These are phyloP conservation scores for Plasmodium knowlesi DNA, from an alignment of 169 alveolate species.

Conservation along the genomic window DNA sequence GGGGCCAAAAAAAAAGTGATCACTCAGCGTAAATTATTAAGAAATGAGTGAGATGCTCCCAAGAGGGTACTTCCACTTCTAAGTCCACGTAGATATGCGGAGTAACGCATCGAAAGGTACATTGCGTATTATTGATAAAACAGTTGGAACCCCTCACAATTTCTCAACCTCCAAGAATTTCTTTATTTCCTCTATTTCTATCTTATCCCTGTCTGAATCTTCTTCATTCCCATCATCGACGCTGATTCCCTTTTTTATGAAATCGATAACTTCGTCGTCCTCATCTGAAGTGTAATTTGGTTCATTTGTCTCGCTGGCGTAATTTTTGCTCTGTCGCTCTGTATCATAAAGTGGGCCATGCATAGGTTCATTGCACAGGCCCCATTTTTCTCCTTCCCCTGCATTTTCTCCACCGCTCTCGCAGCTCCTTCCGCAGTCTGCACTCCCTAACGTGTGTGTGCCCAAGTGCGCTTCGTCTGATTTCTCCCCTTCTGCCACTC, in stretches of 20 bases:
- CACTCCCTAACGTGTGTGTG: background rate
- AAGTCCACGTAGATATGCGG: background rate
- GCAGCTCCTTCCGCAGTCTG: background rate
- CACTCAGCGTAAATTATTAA: background rate
- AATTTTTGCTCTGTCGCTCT: background rate
- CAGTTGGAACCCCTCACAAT: background rate
- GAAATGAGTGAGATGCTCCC: background rate
- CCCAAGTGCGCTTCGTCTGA: background rate
- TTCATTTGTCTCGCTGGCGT: background rate
- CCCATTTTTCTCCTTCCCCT: background rate
- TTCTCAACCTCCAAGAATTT: constrained; percentile 5
- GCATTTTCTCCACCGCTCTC: background rate
- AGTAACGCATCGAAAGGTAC: background rate
- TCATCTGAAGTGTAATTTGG: constrained; percentile 44
- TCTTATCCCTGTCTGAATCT: background rate
- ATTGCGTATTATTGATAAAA: background rate
- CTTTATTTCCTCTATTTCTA: constrained; percentile 31
- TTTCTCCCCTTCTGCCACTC: background rate
- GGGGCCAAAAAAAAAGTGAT: background rate
- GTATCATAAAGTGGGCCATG: background rate
- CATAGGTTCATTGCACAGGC: background rate
- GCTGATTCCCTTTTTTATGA: constrained; percentile 25
- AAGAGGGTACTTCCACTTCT: background rate
- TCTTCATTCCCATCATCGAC: background rate
- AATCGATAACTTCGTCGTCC: constrained; percentile 50